These are phyloP conservation scores for Larix sibirica DNA, from an alignment of 83 land plant species.

Conservation along the genomic window DNA sequence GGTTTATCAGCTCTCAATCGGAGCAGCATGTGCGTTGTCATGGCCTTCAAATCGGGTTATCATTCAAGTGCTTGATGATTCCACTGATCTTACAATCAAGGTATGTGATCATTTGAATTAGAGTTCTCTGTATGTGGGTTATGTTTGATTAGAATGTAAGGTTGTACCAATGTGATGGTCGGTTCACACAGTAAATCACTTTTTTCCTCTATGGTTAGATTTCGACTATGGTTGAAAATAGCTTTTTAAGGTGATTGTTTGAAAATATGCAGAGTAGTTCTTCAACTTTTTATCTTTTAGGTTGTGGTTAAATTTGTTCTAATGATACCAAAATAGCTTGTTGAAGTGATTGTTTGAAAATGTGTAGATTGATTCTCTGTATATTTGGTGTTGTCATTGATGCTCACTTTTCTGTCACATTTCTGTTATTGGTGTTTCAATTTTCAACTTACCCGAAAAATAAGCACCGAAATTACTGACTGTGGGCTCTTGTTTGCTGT, in stretches of 20 bases:
- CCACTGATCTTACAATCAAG: constrained; percentile 58
- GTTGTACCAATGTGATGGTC: too few relatives aligned
- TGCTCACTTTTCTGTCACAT: too few relatives aligned
- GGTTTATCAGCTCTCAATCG: constrained; percentile 75
- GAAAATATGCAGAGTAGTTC: too few relatives aligned
- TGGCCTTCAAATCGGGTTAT: constrained; percentile 74
- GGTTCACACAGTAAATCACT: too few relatives aligned
- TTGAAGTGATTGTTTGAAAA: neutral
- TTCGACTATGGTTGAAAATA: neutral
- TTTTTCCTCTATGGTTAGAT: too few relatives aligned
- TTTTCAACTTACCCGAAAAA: neutral
- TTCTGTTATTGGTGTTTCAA: neutral
- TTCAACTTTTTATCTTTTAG: too few relatives aligned
- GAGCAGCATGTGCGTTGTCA: constrained; percentile 63
- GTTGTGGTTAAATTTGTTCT: too few relatives aligned
- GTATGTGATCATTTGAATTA: constrained; percentile 27
- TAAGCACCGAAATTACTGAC: too few relatives aligned
- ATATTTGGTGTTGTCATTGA: too few relatives aligned
- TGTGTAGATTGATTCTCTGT: neutral
- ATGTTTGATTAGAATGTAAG: neutral
- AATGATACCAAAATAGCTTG: neutral
- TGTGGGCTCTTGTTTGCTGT: neutral
- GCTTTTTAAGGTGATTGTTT: too few relatives aligned
- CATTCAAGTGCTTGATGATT: constrained; percentile 78
- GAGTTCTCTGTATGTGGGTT: neutral